These are phyloP conservation scores for Ceratocystis papillata DNA, from an alignment of 2,329 filamentous ascomycete genomes.

Conservation along the genomic window DNA sequence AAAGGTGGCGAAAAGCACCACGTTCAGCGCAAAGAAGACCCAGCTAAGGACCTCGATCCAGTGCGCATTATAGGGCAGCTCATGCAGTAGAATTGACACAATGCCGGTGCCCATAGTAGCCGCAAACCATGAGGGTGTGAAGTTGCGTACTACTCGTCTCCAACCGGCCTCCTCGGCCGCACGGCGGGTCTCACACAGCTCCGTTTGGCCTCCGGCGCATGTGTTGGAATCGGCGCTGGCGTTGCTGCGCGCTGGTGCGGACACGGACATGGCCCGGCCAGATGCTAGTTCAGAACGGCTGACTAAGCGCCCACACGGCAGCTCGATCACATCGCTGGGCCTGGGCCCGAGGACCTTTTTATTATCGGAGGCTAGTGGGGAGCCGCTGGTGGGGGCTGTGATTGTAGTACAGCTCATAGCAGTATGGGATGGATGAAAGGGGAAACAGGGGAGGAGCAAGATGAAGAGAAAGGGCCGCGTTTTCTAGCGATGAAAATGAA, in stretches of 20 bases:
- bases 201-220: neutral
- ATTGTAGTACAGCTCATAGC: conserved; percentile 7
- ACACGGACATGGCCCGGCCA: neutral
- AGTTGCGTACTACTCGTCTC: conserved; percentile 39
- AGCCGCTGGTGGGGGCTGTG: neutral
- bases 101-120: conserved; percentile 59
- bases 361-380: neutral
- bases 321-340: conserved; percentile 10
- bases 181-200: neutral
- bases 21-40: conserved; percentile 50
- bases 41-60: conserved; percentile 52
- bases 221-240: neutral
- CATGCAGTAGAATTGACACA: conserved; percentile 50
- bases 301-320: conserved; percentile 17
- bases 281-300: neutral
- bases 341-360: neutral
- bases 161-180: conserved; percentile 32
- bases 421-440: neutral
- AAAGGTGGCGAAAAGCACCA: conserved; percentile 46
- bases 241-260: neutral
- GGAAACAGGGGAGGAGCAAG: neutral
- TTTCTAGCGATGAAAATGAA: neutral
- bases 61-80: conserved; percentile 48
- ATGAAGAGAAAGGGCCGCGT: neutral
- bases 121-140: conserved; percentile 50